These are phyloP conservation scores for Solanum peruvianum DNA, from an alignment of 257 asterid genomes.

Conservation along the genomic window DNA sequence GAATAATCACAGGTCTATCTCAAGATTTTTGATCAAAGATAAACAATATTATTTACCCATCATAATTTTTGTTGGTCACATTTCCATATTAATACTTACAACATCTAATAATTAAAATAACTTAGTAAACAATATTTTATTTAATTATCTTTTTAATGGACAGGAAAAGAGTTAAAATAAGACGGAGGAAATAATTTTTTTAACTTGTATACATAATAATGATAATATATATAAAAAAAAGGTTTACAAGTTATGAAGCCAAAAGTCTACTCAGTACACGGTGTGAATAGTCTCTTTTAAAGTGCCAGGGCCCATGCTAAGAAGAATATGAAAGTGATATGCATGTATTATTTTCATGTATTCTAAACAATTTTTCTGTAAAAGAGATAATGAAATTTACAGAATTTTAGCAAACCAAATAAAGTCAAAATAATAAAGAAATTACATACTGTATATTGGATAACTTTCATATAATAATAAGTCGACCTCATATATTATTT, in stretches of 20 bases:
- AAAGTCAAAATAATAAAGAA: background rate
- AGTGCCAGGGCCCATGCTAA: background rate
- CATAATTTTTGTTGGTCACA: background rate
- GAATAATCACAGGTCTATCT: fast-evolving
- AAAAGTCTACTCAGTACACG: background rate
- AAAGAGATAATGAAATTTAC: background rate
- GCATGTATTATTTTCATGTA: background rate
- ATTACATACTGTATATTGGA: background rate
- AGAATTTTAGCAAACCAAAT: background rate
- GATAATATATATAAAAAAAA: background rate
- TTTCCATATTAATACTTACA: background rate
- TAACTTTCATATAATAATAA: no score
- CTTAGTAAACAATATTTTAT: background rate
- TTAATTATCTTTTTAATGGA: background rate
- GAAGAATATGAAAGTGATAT: background rate
- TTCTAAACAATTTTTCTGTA: background rate
- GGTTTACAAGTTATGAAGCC: background rate
- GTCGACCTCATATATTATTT: background rate
- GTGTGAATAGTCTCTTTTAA: background rate
- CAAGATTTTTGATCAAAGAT: fast-evolving
- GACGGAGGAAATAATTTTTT: background rate
- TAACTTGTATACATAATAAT: background rate
- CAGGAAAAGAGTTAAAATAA: background rate
- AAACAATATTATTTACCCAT: background rate
- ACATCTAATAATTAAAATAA: background rate